phyloP scores from a whole-genome alignment of 257 asterid species.

The Leptodermis oblonga region DNA sequence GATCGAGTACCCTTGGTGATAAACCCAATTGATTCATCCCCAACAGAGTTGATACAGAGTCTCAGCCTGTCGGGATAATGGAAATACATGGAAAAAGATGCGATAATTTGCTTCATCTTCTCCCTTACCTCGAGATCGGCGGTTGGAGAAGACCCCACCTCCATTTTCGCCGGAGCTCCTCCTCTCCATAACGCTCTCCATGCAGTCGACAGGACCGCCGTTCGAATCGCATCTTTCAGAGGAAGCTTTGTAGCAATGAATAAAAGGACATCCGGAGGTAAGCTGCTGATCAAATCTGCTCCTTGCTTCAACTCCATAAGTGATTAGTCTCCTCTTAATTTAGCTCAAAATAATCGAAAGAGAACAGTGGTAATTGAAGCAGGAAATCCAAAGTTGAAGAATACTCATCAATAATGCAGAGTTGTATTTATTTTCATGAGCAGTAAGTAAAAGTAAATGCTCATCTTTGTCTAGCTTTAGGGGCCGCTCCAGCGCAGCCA shows the following conservation, averaged over 20 bases:
- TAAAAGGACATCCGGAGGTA: conserved; percentile 6
- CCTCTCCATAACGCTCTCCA: conserved; percentile 13
- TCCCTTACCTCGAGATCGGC: background rate
- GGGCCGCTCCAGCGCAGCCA: too few relatives aligned
- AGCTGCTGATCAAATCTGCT: conserved; percentile 10
- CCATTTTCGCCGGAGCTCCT: background rate
- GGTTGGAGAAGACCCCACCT: background rate
- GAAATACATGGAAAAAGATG: background rate
- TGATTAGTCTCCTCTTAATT: background rate
- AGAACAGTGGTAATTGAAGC: too few relatives aligned
- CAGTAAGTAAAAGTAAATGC: too few relatives aligned
- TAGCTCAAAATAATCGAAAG: background rate
- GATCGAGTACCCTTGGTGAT: background rate
- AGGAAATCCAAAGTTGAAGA: too few relatives aligned
- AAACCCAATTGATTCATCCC: background rate
- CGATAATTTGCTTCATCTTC: background rate
- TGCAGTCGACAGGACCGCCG: conserved; percentile 11
- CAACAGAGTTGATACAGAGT: background rate
- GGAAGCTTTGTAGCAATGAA: conserved; percentile 13
- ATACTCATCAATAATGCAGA: conserved; percentile 49
- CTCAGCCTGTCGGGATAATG: conserved; percentile 7
- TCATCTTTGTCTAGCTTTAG: too few relatives aligned
- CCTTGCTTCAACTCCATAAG: conserved; percentile 1
- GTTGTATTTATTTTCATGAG: too few relatives aligned
- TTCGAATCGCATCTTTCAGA: conserved; percentile 11